These are phyloP conservation scores for Phytophthora rubi DNA, from an alignment of 352 stramenopile genomes.

Conservation along the genomic window DNA sequence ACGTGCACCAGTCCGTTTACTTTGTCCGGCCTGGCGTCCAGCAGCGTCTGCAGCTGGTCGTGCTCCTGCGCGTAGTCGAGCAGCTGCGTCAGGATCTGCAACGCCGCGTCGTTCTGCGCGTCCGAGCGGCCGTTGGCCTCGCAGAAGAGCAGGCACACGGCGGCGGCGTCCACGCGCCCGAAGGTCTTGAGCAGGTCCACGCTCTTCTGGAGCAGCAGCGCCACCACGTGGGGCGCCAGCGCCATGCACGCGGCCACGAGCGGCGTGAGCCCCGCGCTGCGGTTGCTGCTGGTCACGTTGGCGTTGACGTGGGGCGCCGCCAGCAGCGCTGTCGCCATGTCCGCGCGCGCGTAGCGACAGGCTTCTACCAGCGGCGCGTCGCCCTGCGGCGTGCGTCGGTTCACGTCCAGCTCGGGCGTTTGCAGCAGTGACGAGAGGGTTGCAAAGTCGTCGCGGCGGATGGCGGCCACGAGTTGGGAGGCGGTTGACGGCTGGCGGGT, in stretches of 20 bases:
- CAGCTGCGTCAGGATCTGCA: slow-evolving; percentile 49
- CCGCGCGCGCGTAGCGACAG: slow-evolving; percentile 56
- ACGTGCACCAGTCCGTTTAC: slow-evolving; percentile 61
- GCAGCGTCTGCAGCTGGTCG: slow-evolving; percentile 35
- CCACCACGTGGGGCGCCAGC: slow-evolving; percentile 47
- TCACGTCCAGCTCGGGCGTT: slow-evolving; percentile 42
- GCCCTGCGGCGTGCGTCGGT: slow-evolving; percentile 42
- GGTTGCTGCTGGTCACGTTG: slow-evolving; percentile 46
- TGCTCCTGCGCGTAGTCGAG: slow-evolving; percentile 46
- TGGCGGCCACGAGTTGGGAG: slow-evolving; percentile 31
- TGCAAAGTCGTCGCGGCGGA: slow-evolving; percentile 33
- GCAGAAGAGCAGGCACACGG: slow-evolving; percentile 55
- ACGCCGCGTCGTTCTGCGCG: slow-evolving; percentile 45
- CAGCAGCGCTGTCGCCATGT: slow-evolving; percentile 51
- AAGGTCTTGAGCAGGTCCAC: slow-evolving; percentile 49
- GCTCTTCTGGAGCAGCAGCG: slow-evolving; percentile 38
- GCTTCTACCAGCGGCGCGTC: slow-evolving; percentile 60
- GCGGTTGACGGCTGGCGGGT: no score
- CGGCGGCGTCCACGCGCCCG: slow-evolving; percentile 47
- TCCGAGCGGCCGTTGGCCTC: slow-evolving; percentile 61
- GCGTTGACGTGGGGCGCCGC: slow-evolving; percentile 33
- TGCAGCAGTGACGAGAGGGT: slow-evolving; percentile 37
- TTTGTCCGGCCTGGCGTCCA: slow-evolving; percentile 49
- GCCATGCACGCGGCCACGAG: slow-evolving; percentile 67
- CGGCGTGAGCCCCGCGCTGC: slow-evolving; percentile 43